Evolutionary conservation across 164 flowering plant species (phyloP), one percentile per base, ranked within the genome.

Genomic region (Amborella trichopoda): DNA sequence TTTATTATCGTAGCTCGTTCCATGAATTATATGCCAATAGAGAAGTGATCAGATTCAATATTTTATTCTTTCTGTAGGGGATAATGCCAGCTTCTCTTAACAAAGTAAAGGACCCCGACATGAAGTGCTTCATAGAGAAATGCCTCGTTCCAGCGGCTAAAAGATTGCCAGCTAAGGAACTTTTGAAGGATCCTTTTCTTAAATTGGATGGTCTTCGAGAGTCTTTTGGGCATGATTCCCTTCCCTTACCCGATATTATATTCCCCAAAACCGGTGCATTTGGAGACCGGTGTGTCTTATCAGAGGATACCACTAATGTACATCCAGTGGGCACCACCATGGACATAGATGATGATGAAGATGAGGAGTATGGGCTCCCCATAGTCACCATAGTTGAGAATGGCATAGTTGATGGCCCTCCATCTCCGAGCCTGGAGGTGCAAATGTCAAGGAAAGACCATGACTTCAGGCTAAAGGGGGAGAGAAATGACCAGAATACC

Each of bases 111-210:
- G 84, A 84, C 37, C 80, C 75, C n/a, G 57, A 69, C 47, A 63
- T 76, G n/a, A 83, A 69, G 71, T 60, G 72, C 28, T 80, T 88
- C 50, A 84, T 88, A 30, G 94, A 84, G 61, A 81, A 76, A 43
- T 88, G 97, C 58, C 45, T 88, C 33, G 72, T 72, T 58, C 82
- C 80, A 39, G 83, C 82, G 40, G 62, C 90, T 3, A 25, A 44
- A 47, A 68, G 94, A 58, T 55, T 67, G 49, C 57, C 81, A 54
- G 94, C 94, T 21, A 48, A 40, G 13, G 90, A 81, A 53, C 76
- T 84, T 28, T 56, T 84, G 61, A 64, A 73, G 41, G 87, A 78
- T 38, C 69, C 81, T 20, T 88, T 88, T 46, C 81, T 88, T 34
- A 64, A 46, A 16, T 30, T 54, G 33, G 70, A 55, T 40, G 56